Base-by-base conservation (phyloP, 2,329 filamentous ascomycete species). In the Onygenales sp. region DNA sequence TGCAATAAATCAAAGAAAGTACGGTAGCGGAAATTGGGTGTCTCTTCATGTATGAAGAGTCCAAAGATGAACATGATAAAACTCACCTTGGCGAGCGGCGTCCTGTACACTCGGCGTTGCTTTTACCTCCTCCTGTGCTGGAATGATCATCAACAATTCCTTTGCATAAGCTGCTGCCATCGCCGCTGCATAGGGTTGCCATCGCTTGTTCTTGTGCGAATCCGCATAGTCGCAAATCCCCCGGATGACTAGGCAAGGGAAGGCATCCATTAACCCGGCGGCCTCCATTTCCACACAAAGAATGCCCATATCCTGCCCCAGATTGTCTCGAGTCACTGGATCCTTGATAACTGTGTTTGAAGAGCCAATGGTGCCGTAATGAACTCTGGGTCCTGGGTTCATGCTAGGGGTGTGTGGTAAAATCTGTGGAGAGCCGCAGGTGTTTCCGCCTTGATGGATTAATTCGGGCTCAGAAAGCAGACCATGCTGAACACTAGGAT, bases 161-260 rank as follows among this genome's bases (percentile, higher is more conserved):
- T 59, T 64, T 3, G 61, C 56, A 38, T 53, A 65, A 7, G 64
- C 67, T 3, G 66, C 69, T 7, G 62, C 69, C 2, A 55, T 62
- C 2, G 54, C 62, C 2, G 63, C 67, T 0, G 71, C 69, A 54
- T 69, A 72, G 0, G 35, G 39, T 27, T 72, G 68, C 71, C 69
- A 73, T 1, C 36, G 33, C 7, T 73, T 65, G 21, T 64, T 66
- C 57, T 72, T 72, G 46, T 72, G 69, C 0, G 62, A 66, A 52
- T 75, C 72, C 2, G 67, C 63, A 45, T 73, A 74, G 47, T 73
- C 68, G 21, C 66, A 74, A 0, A 75, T 70, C 0, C 70, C 71
- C 5, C 72, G 70, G 41, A 75, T 66, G 0, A 71, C 57, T 0
- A 75, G 54, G 3, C 68, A 71, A 0, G 71, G 70, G 0, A 72